A percentile compares a stretch with the other conserved stretches of the same genome.
phyloP scores from a whole-genome alignment of 1,284 basidiomycete genomes.

The Pholiota adiposa region DNA sequence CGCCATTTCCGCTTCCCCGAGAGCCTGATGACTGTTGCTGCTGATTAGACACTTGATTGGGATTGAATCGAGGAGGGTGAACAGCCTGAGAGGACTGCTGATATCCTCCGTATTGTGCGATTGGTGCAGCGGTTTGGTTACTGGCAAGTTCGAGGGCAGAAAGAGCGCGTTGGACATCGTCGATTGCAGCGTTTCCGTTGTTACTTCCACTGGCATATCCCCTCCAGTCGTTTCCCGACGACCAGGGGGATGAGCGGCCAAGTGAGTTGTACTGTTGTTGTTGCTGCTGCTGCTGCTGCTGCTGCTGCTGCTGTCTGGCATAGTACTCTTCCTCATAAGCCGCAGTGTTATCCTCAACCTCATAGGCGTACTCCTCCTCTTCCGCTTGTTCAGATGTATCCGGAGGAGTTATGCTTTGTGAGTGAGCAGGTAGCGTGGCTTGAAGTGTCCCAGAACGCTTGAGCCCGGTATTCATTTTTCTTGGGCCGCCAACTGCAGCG shows the following conservation, averaged over 20 bases:
- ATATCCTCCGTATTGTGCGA: slow-evolving; percentile 33
- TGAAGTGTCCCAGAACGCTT: slow-evolving; percentile 80
- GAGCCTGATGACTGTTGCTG: slow-evolving; percentile 26
- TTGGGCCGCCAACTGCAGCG: slow-evolving; percentile 49
- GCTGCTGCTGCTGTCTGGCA: slow-evolving; percentile 33
- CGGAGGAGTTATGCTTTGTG: slow-evolving; percentile 40
- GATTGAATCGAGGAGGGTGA: slow-evolving; percentile 72
- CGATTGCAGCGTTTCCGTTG: slow-evolving; percentile 50
- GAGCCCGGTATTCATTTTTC: slow-evolving; percentile 53
- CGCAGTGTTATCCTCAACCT: slow-evolving; percentile 45
- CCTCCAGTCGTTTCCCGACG: slow-evolving; percentile 66
- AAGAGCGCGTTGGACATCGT: slow-evolving; percentile 76
- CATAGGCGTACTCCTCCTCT: slow-evolving; percentile 61
- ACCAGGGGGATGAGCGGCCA: slow-evolving; percentile 71
- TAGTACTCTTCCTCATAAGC: slow-evolving; percentile 65
- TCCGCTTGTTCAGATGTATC: slow-evolving; percentile 50
- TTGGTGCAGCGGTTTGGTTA: slow-evolving; percentile 28
- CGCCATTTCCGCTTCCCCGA: slow-evolving; percentile 26
- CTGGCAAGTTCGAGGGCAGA: slow-evolving; percentile 64
- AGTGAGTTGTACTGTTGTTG: slow-evolving; percentile 60
- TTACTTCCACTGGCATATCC: slow-evolving; percentile 29
- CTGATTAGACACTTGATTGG: slow-evolving; percentile 52
- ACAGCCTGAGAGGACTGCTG: slow-evolving; percentile 52
- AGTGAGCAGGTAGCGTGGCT: slow-evolving; percentile 44
- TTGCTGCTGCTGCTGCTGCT: slow-evolving; percentile 33